Evolutionary conservation across 345 rosid species (phyloP), one percentile per base, ranked within the genome.

Genomic region (Theobroma cacao): DNA sequence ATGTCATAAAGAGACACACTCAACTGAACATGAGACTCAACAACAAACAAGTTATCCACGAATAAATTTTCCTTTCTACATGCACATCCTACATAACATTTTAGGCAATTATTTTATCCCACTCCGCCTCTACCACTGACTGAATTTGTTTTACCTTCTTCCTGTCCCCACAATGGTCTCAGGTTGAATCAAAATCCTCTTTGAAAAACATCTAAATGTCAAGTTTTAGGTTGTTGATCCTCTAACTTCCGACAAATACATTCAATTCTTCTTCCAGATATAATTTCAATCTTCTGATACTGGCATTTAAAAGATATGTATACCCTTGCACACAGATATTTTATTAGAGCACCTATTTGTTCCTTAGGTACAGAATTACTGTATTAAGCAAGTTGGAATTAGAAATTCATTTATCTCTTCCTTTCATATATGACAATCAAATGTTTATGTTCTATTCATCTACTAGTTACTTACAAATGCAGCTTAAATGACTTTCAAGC

Each of bases 401-500:
- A n/a, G 8, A 68, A 68, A 43, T 7, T 7, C 73, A 43, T 45
- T 68, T 1, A 40, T 66, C 36, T 45, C 45, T 31, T 71, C 24
- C 40, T 63, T 76, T 50, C 7, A 70, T 34, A 59, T 14, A 62
- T 63, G 55, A 61, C 41, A 17, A 69, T 68, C 15, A 66, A 66
- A 59, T 17, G 59, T 13, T 80, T 45, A 36, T 62, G 14, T 34
- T 26, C 62, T 18, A 38, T 53, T 50, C 72, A 62, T 53, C 14
- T 7, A 63, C 17, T 52, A 65, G 33, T 56, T 71, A 50, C 41
- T 50, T 56, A 52, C 41, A 72, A 74, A 47, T 14, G n/a, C 36
- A 50, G 76, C 41, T 67, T 52, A 79, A 72, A 41, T 10, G 50
- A 67, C 43, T 73, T 79, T 53, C 74, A 79, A 50, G 48, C 52